Evolutionary conservation across 2,329 filamentous ascomycete species (phyloP).

Genomic region (Ceratocystis colombiana): DNA sequence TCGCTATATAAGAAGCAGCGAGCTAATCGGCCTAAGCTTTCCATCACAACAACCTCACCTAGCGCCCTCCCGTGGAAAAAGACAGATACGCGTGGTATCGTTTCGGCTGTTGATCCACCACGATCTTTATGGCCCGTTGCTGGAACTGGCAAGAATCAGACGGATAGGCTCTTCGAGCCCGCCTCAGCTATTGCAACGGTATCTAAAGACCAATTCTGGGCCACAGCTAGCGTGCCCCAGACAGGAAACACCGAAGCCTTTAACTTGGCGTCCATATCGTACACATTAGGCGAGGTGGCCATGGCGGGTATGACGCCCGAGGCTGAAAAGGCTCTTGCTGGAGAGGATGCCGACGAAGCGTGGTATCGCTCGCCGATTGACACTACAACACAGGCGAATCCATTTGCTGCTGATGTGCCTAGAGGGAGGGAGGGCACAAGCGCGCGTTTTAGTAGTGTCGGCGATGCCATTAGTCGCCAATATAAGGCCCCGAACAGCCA

Average conservation of each 20-base stretch:
- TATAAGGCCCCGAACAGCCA: background rate
- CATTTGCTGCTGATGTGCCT: background rate
- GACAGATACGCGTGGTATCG: slow-evolving; percentile 9
- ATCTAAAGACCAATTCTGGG: slow-evolving; percentile 23
- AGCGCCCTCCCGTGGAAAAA: slow-evolving; percentile 21
- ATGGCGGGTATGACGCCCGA: slow-evolving; percentile 20
- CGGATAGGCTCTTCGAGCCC: background rate
- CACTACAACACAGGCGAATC: background rate
- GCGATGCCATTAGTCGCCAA: background rate
- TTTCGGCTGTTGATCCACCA: slow-evolving; percentile 23
- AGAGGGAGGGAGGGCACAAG: background rate
- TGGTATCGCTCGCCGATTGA: slow-evolving; percentile 21
- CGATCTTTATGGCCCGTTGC: slow-evolving; percentile 18
- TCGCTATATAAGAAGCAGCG: background rate
- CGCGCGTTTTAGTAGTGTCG: background rate
- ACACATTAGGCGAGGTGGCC: slow-evolving; percentile 22
- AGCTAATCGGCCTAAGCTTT: slow-evolving; percentile 20
- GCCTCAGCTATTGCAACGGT: slow-evolving; percentile 2
- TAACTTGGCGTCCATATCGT: slow-evolving; percentile 24
- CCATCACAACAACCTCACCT: slow-evolving; percentile 16
- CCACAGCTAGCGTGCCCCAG: slow-evolving; percentile 22
- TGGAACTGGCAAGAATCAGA: background rate
- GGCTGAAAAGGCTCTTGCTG: slow-evolving; percentile 2
- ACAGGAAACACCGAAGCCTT: slow-evolving; percentile 25
- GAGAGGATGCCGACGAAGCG: slow-evolving; percentile 17